Base-by-base conservation (phyloP, 2,329 filamentous ascomycete species). In the Fusarium verrucosum region DNA sequence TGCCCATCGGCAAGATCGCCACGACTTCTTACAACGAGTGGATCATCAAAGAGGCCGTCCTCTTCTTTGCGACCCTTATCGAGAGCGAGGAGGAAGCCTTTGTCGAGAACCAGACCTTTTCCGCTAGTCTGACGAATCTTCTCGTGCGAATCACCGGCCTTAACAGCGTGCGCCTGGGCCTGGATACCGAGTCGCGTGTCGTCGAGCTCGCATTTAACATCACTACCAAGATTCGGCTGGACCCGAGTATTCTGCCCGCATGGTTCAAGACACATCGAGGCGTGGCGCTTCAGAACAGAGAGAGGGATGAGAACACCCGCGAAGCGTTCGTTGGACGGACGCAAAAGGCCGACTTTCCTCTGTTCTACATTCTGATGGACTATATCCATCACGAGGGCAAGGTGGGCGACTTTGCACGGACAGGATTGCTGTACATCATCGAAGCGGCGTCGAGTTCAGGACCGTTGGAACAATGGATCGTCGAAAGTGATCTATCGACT, bases 71-170 rank as follows among this genome's bases (percentile, higher is more conserved):
- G 55, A 93, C 92, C 16, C 84, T 99, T 64, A 92, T 98, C 71
- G 95, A 99, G 78, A 95, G 93, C 75, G 95, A 98, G 77, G 94
- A 97, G 78, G 95, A 97, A 74, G 92, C 93, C 32, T 96, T 98
- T 72, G 87, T 97, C 43, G 92, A 96, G 73, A 96, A 91, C 72
- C 86, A 89, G 28, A 84, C 87, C 51, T 99, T 99, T 75, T 92
- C 95, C 4, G 87, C 89, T 56, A 94, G 92, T 71, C 78, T 99
- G 73, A 95, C 96, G 73, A 92, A 92, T 69, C 86, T 99, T 58
- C 84, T 97, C 46, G 87, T 92, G 59, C 88, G 89, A 66, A 92
- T 94, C 32, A 89, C 91, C 3, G 89, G 90, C 38, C 85, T 87
- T 58, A 91, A 91, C 69, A 89, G 86, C 72, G 87, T 92, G 62